Evolutionary conservation across 805 yeast species (phyloP), one percentile per base, ranked within the genome.

Genomic region (Hanseniaspora meyeri): DNA sequence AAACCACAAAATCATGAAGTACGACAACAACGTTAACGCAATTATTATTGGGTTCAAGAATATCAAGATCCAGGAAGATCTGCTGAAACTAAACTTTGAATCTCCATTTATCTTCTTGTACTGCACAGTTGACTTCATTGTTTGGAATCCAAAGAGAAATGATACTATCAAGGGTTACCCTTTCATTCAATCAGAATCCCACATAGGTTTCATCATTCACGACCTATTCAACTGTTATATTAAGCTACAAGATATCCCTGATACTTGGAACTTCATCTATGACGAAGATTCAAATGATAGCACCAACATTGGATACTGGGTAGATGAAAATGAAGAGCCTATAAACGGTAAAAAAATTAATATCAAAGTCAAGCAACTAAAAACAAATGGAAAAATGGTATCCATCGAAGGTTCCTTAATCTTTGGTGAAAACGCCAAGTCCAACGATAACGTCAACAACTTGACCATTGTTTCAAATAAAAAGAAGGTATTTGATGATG

Each of bases 211-310:
- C 59, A 76, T 93, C 61, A 76, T 93, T 51, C 90, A 87, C 67
- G 97, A 93, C 70, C 87, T 95, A 0, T 93, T 93, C 74, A 93
- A 93, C 70, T 97, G 97, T 24, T 82, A 91, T 48, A 87, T 93
- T 60, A 87, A 86, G 69, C 82, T 86, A 66, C 82, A 77, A 66
- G 82, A 81, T 63, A 89, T 93, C 59, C 98, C 98, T n/a, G 71
- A 73, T 43, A 77, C 74, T 49, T 93, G 98, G 98, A 74, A 74
- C 37, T 93, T 60, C 61, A 64, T 37, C 14, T 49, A 55, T 19
- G 31, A 60, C 59, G 11, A 62, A 62, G 57, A 47, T 3, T 49
- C 39, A 1, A 60, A 59, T 32, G 65, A 58, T 12, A 61, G 60
- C 20, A 60, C 62, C 43, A 62, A 61, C 52, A 63, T 59, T 20